Conservation (phyloP, 2,329 filamentous ascomycete species). For the Dendryphion nanum region DNA sequence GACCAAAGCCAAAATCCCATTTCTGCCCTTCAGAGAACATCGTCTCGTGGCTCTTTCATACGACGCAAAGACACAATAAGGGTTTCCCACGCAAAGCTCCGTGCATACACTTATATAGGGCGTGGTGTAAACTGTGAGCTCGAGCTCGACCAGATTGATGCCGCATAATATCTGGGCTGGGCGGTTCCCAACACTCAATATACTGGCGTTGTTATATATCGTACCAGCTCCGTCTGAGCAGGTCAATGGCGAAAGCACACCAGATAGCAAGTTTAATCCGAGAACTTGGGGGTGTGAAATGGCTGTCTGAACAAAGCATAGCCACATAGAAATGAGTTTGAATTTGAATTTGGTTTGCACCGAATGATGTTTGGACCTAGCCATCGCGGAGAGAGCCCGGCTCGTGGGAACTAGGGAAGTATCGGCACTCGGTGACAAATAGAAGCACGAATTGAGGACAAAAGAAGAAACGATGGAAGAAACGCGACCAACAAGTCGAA, state of each 20-base stretch:
- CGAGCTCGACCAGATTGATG: slow-evolving; percentile 5
- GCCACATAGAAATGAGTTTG: too few species aligned
- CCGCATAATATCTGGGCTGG: slow-evolving; percentile 11
- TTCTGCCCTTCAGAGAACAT: slow-evolving; percentile 12
- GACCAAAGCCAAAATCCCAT: too few species aligned
- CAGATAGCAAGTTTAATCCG: too few species aligned
- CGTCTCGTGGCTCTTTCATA: slow-evolving; percentile 5
- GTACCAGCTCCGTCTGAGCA: slow-evolving; percentile 10
- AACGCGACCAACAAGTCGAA: too few species aligned
- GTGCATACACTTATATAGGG: slow-evolving; percentile 6
- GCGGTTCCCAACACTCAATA: slow-evolving; percentile 2
- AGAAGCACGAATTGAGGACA: too few species aligned
- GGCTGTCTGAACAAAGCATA: neutral
- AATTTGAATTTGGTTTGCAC: too few species aligned
- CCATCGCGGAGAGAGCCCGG: too few species aligned
- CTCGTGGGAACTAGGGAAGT: too few species aligned
- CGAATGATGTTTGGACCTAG: too few species aligned
- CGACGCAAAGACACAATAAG: slow-evolving; percentile 8
- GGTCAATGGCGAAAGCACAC: slow-evolving; percentile 5
- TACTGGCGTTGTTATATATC: slow-evolving; percentile 9
- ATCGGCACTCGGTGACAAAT: too few species aligned
- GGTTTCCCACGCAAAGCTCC: slow-evolving; percentile 5
- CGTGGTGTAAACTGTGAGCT: slow-evolving; percentile 1
- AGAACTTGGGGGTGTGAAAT: too few species aligned
- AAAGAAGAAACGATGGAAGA: too few species aligned